A percentile compares a stretch with the other conserved stretches of the same genome.
Evolutionary conservation across 169 alveolate genomes (phyloP).

Genomic region (Plasmodium cynomolgi): DNA sequence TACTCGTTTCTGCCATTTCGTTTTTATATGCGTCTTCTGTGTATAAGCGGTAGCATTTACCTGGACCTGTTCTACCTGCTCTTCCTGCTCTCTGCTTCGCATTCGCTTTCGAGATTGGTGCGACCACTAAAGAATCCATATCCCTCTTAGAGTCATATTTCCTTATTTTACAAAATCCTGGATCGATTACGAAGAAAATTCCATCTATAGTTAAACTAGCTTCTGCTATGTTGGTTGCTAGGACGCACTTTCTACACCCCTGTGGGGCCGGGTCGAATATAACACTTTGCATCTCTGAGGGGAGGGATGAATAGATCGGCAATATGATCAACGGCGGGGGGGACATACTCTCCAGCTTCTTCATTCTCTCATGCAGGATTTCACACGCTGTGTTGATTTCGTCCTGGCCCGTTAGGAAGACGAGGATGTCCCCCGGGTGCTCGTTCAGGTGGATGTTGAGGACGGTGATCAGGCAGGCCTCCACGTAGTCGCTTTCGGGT

Average conservation of each 20-base stretch:
- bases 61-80: conserved; percentile 99
- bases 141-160: conserved; percentile 97
- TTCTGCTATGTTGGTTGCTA: conserved; percentile 99
- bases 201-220: conserved; percentile 99
- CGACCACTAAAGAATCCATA: conserved; percentile 98
- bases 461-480: conserved; percentile 97
- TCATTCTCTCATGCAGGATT: conserved; percentile 95
- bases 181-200: conserved; percentile 99
- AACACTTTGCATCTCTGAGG: conserved; percentile 96
- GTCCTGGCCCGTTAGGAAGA: conserved; percentile 99
- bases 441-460: conserved; percentile 97
- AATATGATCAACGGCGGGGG: conserved; percentile 97
- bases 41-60: conserved; percentile 99
- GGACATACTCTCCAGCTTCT: conserved; percentile 93
- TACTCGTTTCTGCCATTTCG: conserved; percentile 99
- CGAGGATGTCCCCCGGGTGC: conserved; percentile 98
- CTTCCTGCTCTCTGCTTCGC: conserved; percentile 99
- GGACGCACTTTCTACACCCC: conserved; percentile 98
- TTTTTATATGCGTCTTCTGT: conserved; percentile 97
- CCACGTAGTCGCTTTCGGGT: conserved; percentile 99
- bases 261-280: conserved; percentile 99
- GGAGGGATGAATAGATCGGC: conserved; percentile 98
- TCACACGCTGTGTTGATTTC: conserved; percentile 99
- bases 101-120: conserved; percentile 98
- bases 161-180: conserved; percentile 98